Conservation (phyloP, 805 yeast species). For the Naumovozyma dairenensis region DNA sequence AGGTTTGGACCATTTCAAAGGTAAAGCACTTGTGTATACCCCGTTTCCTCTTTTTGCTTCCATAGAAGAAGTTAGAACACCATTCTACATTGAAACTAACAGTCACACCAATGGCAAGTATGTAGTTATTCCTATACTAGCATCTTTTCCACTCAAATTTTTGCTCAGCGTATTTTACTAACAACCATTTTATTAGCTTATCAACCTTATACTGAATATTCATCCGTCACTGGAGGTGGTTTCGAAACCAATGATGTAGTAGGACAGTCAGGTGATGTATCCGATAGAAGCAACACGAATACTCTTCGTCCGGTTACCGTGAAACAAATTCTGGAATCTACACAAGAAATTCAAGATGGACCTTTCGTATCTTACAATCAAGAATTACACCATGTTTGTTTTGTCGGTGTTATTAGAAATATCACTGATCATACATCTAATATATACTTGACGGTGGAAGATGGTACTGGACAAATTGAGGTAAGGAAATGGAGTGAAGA, state of each 20-base stretch:
- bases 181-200: slow-evolving; percentile 12
- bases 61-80: too few species aligned
- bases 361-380: slow-evolving; percentile 51
- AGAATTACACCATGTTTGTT: slow-evolving; percentile 51
- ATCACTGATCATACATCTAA: slow-evolving; percentile 50
- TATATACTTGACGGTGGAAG: slow-evolving; percentile 54
- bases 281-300: slow-evolving; percentile 12
- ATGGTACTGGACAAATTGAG: slow-evolving; percentile 63
- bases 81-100: too few species aligned
- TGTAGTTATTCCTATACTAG: slow-evolving; percentile 2
- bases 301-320: slow-evolving; percentile 60
- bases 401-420: slow-evolving; percentile 63
- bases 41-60: too few species aligned
- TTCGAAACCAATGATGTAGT: slow-evolving; percentile 22
- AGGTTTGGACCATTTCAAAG: too few species aligned
- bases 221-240: slow-evolving; percentile 27
- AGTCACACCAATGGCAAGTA: slow-evolving; percentile 14
- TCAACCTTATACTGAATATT: slow-evolving; percentile 28
- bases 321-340: slow-evolving; percentile 56
- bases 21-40: too few species aligned
- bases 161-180: slow-evolving; percentile 1
- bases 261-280: slow-evolving; percentile 16
- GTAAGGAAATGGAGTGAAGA: slow-evolving; percentile 57
- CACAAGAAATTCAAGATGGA: slow-evolving; percentile 55
- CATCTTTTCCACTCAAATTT: neutral